Evolutionary conservation across 1,284 basidiomycete genomes (phyloP).

Genomic region (Calocybe gambosa): DNA sequence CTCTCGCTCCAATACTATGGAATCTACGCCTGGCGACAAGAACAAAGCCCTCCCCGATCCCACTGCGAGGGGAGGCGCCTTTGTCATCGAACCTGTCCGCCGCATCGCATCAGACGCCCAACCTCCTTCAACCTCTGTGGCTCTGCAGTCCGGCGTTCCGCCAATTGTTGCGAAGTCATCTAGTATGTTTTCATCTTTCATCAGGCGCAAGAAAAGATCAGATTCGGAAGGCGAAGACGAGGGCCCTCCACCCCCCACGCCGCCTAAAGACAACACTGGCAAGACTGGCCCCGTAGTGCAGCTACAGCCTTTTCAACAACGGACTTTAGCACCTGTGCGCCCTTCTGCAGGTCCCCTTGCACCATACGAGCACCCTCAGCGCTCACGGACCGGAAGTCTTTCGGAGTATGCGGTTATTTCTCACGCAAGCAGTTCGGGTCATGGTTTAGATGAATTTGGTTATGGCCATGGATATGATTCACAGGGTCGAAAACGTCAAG

Average conservation of each 20-base stretch:
- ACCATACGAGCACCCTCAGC: slow-evolving; percentile 12
- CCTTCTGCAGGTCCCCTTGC: slow-evolving; percentile 11
- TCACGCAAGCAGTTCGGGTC: slow-evolving; percentile 22
- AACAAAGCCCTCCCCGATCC: slow-evolving; percentile 9
- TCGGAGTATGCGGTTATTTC: slow-evolving; percentile 35
- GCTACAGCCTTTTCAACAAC: background rate
- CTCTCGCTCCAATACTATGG: slow-evolving; percentile 4
- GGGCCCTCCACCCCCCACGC: slow-evolving; percentile 26
- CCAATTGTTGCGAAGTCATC: slow-evolving; percentile 21
- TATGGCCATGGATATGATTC: slow-evolving; percentile 1
- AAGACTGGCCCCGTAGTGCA: slow-evolving; percentile 11
- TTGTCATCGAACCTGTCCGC: slow-evolving; percentile 20
- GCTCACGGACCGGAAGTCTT: slow-evolving; percentile 24
- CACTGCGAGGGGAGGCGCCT: slow-evolving; percentile 7
- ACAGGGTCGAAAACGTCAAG: slow-evolving; percentile 5
- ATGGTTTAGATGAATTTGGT: slow-evolving; percentile 9
- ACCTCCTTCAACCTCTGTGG: slow-evolving; percentile 16
- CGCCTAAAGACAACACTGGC: slow-evolving; percentile 31
- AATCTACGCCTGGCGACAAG: slow-evolving; percentile 8
- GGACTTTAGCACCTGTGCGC: slow-evolving; percentile 13
- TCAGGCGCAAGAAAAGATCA: slow-evolving; percentile 32
- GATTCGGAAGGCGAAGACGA: slow-evolving; percentile 18
- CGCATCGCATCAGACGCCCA: slow-evolving; percentile 29
- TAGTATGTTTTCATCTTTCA: slow-evolving; percentile 30
- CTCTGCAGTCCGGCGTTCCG: slow-evolving; percentile 6